Conservation (phyloP, 1,284 basidiomycete species). For the Cystobasidium slooffiae region DNA sequence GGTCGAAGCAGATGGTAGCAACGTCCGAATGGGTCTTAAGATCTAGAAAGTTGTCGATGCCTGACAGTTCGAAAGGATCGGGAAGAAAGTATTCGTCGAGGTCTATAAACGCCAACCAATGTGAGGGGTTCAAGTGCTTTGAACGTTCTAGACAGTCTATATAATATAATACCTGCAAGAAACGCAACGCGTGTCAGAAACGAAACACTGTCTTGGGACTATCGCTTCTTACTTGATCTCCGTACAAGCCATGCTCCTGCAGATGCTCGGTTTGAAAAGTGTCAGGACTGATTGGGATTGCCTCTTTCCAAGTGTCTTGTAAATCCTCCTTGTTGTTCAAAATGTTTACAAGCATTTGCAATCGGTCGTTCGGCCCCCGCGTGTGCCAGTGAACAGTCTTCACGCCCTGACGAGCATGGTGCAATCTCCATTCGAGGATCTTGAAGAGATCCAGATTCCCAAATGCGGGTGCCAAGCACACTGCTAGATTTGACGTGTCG, state of each 20-base stretch:
- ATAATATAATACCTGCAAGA: conserved; percentile 1
- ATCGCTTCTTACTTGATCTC: conserved; percentile 12
- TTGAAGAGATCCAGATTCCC: conserved; percentile 14
- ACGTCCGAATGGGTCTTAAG: background rate
- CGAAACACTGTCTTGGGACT: background rate
- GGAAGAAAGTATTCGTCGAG: conserved; percentile 21
- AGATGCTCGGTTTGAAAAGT: background rate
- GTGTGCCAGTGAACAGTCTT: conserved; percentile 20
- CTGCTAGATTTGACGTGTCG: background rate
- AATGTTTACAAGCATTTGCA: background rate
- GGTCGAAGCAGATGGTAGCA: conserved; percentile 4
- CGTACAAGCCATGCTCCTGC: conserved; percentile 14
- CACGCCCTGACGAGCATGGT: conserved; percentile 25
- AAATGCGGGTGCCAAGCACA: conserved; percentile 19
- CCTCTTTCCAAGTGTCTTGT: conserved; percentile 11
- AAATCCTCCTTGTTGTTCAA: background rate
- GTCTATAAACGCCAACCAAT: conserved; percentile 16
- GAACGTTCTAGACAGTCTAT: conserved; percentile 16
- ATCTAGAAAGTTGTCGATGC: conserved; percentile 8
- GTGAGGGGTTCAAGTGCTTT: background rate
- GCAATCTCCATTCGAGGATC: conserved; percentile 21
- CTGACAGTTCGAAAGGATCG: conserved; percentile 6
- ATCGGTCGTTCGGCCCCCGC: background rate
- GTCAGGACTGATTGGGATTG: conserved; percentile 11
- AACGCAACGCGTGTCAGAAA: background rate